These are phyloP conservation scores for Aureobasidium musti DNA, from an alignment of 2,329 filamentous ascomycete genomes.

Conservation along the genomic window DNA sequence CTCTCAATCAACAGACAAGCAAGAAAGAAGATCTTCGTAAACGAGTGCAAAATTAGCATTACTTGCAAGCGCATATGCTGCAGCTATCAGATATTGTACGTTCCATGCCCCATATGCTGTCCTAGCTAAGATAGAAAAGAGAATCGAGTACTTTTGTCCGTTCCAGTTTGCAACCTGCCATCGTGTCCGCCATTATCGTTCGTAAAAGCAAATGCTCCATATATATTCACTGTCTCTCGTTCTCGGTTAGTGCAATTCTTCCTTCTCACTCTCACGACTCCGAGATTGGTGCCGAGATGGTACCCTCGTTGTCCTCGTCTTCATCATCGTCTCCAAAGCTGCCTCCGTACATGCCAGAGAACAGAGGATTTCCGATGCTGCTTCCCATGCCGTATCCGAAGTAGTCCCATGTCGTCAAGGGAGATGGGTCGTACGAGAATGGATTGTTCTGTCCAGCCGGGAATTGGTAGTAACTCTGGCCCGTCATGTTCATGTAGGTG, in stretches of 20 bases:
- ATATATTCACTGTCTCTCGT: neutral
- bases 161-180: slow-evolving; percentile 10
- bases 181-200: slow-evolving; percentile 18
- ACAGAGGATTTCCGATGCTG: slow-evolving; percentile 36
- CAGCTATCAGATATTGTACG: slow-evolving; percentile 15
- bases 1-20: neutral
- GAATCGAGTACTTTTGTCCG: slow-evolving; percentile 22
- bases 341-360: slow-evolving; percentile 35
- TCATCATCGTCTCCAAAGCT: slow-evolving; percentile 36
- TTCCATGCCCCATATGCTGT: slow-evolving; percentile 13
- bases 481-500: slow-evolving; percentile 19
- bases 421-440: slow-evolving; percentile 23
- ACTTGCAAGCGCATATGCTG: slow-evolving; percentile 3
- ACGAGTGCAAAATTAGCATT: slow-evolving; percentile 17
- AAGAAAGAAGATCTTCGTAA: neutral
- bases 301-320: slow-evolving; percentile 36
- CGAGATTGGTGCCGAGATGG: slow-evolving; percentile 38
- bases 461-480: slow-evolving; percentile 24
- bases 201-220: slow-evolving; percentile 23
- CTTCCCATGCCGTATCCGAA: slow-evolving; percentile 29
- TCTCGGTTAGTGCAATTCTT: neutral
- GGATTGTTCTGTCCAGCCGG: slow-evolving; percentile 21
- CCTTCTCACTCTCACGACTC: slow-evolving; percentile 17
- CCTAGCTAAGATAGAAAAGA: slow-evolving; percentile 21
- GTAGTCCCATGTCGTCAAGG: slow-evolving; percentile 32